phyloP scores from a whole-genome alignment of 1,284 basidiomycete genomes.

The Ustilago shanxiensis region DNA sequence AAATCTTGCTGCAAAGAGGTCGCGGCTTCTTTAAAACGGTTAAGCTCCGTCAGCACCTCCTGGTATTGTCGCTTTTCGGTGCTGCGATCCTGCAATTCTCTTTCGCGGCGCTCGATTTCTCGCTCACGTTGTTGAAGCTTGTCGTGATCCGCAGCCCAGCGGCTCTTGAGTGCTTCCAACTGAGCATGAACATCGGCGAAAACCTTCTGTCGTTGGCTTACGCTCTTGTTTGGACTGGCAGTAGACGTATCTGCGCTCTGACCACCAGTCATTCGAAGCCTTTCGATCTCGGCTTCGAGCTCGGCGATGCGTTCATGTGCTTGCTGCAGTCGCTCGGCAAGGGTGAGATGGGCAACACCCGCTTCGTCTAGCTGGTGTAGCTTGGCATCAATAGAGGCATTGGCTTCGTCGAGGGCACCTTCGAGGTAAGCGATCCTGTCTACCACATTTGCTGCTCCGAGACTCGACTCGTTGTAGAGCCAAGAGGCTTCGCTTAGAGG shows the following conservation, averaged over 20 bases:
- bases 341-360: conserved; percentile 48
- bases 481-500: conserved; percentile 53
- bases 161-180: conserved; percentile 51
- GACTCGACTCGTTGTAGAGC: conserved; percentile 59
- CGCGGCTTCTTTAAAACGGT: conserved; percentile 41
- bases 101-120: conserved; percentile 45
- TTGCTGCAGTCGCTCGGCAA: conserved; percentile 43
- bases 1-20: conserved; percentile 45
- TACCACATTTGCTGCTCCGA: conserved; percentile 46
- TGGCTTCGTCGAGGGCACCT: conserved; percentile 53
- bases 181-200: conserved; percentile 50
- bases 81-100: conserved; percentile 46
- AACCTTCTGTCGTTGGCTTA: conserved; percentile 38
- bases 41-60: conserved; percentile 41
- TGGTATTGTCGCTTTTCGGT: conserved; percentile 39
- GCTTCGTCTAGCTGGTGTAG: conserved; percentile 52
- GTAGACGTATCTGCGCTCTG: conserved; percentile 20
- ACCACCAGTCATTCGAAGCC: conserved; percentile 28
- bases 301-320: conserved; percentile 47
- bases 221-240: conserved; percentile 37
- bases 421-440: conserved; percentile 50
- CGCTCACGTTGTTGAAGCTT: conserved; percentile 44
- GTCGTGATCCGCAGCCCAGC: conserved; percentile 49
- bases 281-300: conserved; percentile 51
- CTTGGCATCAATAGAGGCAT: conserved; percentile 57